Conservation (phyloP, 169 alveolate genomes). For the Theileria parva region DNA sequence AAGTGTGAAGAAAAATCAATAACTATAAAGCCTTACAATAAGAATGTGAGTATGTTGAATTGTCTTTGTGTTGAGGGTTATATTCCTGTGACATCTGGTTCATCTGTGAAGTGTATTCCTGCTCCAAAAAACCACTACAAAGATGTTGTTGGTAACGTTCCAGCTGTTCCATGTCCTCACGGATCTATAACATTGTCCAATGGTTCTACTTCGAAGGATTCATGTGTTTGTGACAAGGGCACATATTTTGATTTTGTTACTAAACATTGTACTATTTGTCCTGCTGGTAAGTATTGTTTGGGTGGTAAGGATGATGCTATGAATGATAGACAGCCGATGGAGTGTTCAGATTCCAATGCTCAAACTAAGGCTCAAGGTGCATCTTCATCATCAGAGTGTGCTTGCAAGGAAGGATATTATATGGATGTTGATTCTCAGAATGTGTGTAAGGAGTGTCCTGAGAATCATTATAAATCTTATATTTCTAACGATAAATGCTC, state of each 20-base stretch:
- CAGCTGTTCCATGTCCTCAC: slow-evolving; percentile 71
- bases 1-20: slow-evolving; percentile 72
- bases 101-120: slow-evolving; percentile 51
- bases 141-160: slow-evolving; percentile 70
- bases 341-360: slow-evolving; percentile 64
- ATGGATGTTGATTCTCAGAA: slow-evolving; percentile 9
- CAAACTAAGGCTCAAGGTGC: slow-evolving; percentile 52
- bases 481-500: slow-evolving; percentile 77
- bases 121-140: slow-evolving; percentile 68
- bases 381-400: slow-evolving; percentile 53
- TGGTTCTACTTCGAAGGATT: slow-evolving; percentile 65
- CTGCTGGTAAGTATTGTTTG: slow-evolving; percentile 77
- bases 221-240: slow-evolving; percentile 70
- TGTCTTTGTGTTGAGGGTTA: slow-evolving; percentile 78
- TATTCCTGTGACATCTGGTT: slow-evolving; percentile 21
- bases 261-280: slow-evolving; percentile 69
- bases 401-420: slow-evolving; percentile 71
- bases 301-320: slow-evolving; percentile 64
- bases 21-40: slow-evolving; percentile 71
- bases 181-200: slow-evolving; percentile 72
- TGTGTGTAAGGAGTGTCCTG: slow-evolving; percentile 72
- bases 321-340: slow-evolving; percentile 51
- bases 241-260: slow-evolving; percentile 33
- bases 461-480: slow-evolving; percentile 67
- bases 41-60: slow-evolving; percentile 54